phyloP scores from a whole-genome alignment of 768 basidiomycete genomes.

The Cyclocybe cylindracea region DNA sequence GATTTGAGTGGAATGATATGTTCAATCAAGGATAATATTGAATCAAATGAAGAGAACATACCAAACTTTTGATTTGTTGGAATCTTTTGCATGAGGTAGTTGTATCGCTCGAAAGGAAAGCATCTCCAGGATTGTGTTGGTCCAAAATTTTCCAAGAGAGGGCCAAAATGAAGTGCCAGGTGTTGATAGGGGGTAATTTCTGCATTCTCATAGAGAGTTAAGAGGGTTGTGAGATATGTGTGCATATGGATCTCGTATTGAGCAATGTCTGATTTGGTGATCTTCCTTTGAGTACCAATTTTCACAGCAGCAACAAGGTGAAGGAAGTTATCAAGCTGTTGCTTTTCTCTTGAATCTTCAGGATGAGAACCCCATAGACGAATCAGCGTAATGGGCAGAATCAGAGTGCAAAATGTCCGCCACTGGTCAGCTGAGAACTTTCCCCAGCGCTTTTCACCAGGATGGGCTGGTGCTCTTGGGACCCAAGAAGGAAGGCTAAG shows the following conservation, averaged over 20 bases:
- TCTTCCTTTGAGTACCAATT: constrained; percentile 23
- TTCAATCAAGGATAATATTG: too few relatives aligned
- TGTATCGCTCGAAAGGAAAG: constrained; percentile 32
- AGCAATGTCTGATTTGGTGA: constrained; percentile 14
- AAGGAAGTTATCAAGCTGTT: constrained; percentile 27
- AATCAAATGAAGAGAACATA: constrained; percentile 9
- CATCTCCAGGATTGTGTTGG: constrained; percentile 32
- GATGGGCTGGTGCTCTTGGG: constrained; percentile 10
- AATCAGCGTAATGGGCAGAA: constrained; percentile 32
- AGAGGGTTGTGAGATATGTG: constrained; percentile 25
- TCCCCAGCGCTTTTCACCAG: constrained; percentile 15
- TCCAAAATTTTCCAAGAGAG: constrained; percentile 27
- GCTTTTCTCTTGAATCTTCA: constrained; percentile 9
- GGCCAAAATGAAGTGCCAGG: constrained; percentile 32
- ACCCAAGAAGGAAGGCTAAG: constrained; percentile 22
- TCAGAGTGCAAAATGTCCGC: constrained; percentile 28
- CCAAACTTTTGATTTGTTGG: constrained; percentile 29
- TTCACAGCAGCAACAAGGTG: constrained; percentile 30
- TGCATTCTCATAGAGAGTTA: constrained; percentile 26
- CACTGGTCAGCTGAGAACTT: constrained; percentile 33
- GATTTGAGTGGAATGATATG: neutral
- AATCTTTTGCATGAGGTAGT: constrained; percentile 29
- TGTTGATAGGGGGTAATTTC: constrained; percentile 36
- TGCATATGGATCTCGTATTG: constrained; percentile 11
- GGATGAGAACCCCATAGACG: constrained; percentile 28